Conservation (phyloP, 179 eudicot species). For the Vitellaria paradoxa region DNA sequence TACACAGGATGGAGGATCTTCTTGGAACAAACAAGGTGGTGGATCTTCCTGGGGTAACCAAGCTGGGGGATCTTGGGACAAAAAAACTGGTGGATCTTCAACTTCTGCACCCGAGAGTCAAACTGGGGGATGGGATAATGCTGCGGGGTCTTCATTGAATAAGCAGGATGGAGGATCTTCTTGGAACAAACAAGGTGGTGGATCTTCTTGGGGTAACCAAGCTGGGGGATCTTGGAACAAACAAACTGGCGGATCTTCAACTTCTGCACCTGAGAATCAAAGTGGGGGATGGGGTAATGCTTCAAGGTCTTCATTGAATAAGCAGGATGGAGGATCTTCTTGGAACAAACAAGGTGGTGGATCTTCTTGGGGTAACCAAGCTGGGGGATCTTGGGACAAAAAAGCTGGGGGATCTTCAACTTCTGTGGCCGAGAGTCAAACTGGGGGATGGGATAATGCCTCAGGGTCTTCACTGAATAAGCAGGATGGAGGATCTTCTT, state of each 20-base stretch:
- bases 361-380: not conserved
- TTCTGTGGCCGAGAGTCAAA: too few species aligned
- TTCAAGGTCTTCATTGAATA: not conserved
- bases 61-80: not conserved
- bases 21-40: not conserved
- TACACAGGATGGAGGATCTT: not conserved
- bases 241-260: not conserved
- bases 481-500: slow-evolving; percentile 18
- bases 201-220: not conserved
- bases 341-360: not conserved
- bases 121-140: slow-evolving; percentile 12
- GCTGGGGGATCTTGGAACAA: not conserved
- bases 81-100: not conserved
- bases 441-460: too few species aligned
- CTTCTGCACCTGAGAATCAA: not conserved
- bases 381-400: not conserved
- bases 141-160: not conserved
- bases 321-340: not conserved
- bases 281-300: slow-evolving; percentile 12
- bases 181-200: too few species aligned
- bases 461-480: slow-evolving; percentile 15
- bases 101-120: not conserved
- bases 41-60: not conserved
- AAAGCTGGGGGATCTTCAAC: not conserved
- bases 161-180: too few species aligned